These are phyloP conservation scores for Cystofilobasidium capitatum DNA, from an alignment of 768 basidiomycete genomes.

Conservation along the genomic window DNA sequence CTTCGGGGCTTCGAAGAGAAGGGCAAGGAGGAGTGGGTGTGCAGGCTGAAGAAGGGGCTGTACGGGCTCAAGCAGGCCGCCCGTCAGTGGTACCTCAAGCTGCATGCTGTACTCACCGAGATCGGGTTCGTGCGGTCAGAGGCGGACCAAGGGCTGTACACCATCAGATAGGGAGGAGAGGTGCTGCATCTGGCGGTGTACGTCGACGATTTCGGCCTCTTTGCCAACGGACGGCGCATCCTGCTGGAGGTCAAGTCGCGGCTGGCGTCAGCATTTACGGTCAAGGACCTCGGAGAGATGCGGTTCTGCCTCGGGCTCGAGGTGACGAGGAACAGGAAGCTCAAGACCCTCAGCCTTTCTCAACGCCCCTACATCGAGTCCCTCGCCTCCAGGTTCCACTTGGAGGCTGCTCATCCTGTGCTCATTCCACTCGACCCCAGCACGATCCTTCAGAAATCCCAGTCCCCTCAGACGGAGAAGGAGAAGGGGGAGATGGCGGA, in stretches of 20 bases:
- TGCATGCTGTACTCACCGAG: neutral
- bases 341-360: neutral
- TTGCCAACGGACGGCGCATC: neutral
- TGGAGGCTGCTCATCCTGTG: neutral
- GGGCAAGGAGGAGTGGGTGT: slow-evolving; percentile 9
- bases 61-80: slow-evolving; percentile 26
- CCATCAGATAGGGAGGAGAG: neutral
- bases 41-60: slow-evolving; percentile 20
- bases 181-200: slow-evolving; percentile 12
- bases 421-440: neutral
- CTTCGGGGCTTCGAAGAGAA: neutral
- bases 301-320: slow-evolving; percentile 16
- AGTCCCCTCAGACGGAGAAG: neutral
- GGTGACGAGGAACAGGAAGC: slow-evolving; percentile 6
- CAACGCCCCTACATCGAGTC: slow-evolving; percentile 21
- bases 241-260: slow-evolving; percentile 14
- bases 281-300: slow-evolving; percentile 23
- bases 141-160: slow-evolving; percentile 10
- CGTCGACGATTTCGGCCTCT: slow-evolving; percentile 26
- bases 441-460: neutral
- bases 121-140: slow-evolving; percentile 13
- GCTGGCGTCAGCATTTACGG: slow-evolving; percentile 6
- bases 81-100: slow-evolving; percentile 20
- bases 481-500: slow-evolving; percentile 3
- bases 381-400: slow-evolving; percentile 6